phyloP scores from a whole-genome alignment of 345 rosid species.

The Eutrema heterophyllum region DNA sequence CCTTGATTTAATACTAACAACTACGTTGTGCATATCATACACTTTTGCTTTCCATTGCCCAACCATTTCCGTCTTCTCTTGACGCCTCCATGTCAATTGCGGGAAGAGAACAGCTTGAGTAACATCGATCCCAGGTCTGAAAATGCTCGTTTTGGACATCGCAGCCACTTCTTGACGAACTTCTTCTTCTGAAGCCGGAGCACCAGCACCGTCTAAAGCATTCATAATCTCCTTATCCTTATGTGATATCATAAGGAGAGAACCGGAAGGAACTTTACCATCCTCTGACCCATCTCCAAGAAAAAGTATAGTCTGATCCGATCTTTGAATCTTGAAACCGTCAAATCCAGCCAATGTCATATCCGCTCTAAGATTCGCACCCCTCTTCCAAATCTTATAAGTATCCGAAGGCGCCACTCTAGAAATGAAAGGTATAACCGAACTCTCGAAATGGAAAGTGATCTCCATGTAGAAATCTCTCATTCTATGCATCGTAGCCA shows the following conservation, averaged over 20 bases:
- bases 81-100: slow-evolving; percentile 94
- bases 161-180: slow-evolving; percentile 91
- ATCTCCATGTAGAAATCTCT: slow-evolving; percentile 99
- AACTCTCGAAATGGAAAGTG: slow-evolving; percentile 92
- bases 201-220: slow-evolving; percentile 96
- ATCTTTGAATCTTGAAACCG: slow-evolving; percentile 85
- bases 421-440: slow-evolving; percentile 92
- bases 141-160: slow-evolving; percentile 94
- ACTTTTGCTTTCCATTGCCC: slow-evolving; percentile 93
- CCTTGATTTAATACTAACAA: slow-evolving; percentile 92
- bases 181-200: slow-evolving; percentile 84
- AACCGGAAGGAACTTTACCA: slow-evolving; percentile 72
- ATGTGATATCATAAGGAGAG: slow-evolving; percentile 88
- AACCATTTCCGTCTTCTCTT: slow-evolving; percentile 87
- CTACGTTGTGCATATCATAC: slow-evolving; percentile 98
- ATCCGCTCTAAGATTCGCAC: slow-evolving; percentile 95
- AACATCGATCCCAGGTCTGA: slow-evolving; percentile 97
- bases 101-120: slow-evolving; percentile 94
- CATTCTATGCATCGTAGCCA: slow-evolving; percentile 85
- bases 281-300: slow-evolving; percentile 97
- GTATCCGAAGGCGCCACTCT: slow-evolving; percentile 98
- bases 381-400: slow-evolving; percentile 95
- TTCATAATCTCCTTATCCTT: slow-evolving; percentile 97
- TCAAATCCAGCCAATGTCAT: slow-evolving; percentile 98
- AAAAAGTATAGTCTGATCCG: slow-evolving; percentile 88